Evolutionary conservation across 2,329 filamentous ascomycete species (phyloP), one percentile per base, ranked within the genome.

Genomic region (Trichophyton rubrum): DNA sequence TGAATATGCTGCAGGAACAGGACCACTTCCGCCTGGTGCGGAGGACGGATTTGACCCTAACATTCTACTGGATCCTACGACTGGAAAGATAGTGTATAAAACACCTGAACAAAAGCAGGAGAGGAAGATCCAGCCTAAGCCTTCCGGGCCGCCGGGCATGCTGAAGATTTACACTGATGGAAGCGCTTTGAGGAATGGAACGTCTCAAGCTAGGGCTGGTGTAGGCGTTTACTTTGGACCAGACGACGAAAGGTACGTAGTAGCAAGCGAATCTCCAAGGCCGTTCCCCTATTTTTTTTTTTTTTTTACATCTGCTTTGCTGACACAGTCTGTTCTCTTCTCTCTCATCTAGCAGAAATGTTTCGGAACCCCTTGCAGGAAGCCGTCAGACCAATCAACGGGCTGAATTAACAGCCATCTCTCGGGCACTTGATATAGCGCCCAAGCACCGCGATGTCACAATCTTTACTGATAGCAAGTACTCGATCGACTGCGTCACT

Each of bases 341-440:
- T 40, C 17, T 57, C 55, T 40, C 35, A 43, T 43, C 64, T 67
- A 70, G 72, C 68, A 85, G 83, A 66, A 88, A 88, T 68, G 74
- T 95, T 24, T 89, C 88, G 11, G 90, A 95, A 73, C 84, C 85
- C 3, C 81, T 96, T 1, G 74, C 79, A 58, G 90, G 90, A 58
- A 78, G 80, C 15, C 79, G 80, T 8, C 93, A 97, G 74, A 97
- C 93, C 0, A 99, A 99, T 71, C 90, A 97, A 72, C 88, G 93
- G 2, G 93, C 92, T n/a, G 93, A 99, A 75, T 79, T 99, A 62
- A 91, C 88, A 24, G 93, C 90, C 6, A 87, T 97, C 64, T 78
- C 89, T 33, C 87, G 91, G 61, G 91, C 91, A 0, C 79, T 97
- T 22, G 85, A 96, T 68, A 82, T 86, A 53, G 84, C 86, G 1